Conservation (phyloP, 257 asterid genomes). For the Fraxinus anomala region DNA sequence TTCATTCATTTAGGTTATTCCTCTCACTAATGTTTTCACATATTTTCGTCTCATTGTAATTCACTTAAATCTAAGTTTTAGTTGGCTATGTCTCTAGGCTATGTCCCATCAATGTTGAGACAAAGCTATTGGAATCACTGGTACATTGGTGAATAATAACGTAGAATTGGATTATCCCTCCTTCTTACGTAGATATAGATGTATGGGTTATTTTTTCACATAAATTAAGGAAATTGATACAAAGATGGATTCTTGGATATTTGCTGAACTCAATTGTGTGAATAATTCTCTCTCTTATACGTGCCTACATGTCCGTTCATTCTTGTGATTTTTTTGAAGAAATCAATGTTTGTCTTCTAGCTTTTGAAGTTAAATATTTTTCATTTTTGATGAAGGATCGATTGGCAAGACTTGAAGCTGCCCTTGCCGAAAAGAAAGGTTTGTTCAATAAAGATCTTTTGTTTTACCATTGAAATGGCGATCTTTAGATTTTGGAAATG, state of each 20-base stretch:
- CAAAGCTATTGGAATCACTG: too few species aligned
- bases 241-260: conserved; percentile 1
- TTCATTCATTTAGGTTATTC: too few species aligned
- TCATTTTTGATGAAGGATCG: conserved; percentile 52
- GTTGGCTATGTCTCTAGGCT: too few species aligned
- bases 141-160: neutral
- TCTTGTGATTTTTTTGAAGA: neutral
- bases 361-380: conserved; percentile 5
- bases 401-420: conserved; percentile 70
- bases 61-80: too few species aligned
- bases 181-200: neutral
- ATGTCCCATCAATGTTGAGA: too few species aligned
- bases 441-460: conserved; percentile 19
- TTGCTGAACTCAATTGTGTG: neutral
- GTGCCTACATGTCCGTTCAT: neutral
- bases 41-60: too few species aligned
- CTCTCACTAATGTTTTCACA: too few species aligned
- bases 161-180: neutral
- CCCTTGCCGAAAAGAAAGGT: conserved; percentile 47
- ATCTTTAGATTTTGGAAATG: conserved; percentile 52
- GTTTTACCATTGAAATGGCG: conserved; percentile 8
- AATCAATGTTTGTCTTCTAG: neutral
- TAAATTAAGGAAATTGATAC: conserved; percentile 6
- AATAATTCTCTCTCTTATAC: neutral
- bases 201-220: neutral